Conservation (phyloP, 805 yeast species). For the Lachancea waltii region DNA sequence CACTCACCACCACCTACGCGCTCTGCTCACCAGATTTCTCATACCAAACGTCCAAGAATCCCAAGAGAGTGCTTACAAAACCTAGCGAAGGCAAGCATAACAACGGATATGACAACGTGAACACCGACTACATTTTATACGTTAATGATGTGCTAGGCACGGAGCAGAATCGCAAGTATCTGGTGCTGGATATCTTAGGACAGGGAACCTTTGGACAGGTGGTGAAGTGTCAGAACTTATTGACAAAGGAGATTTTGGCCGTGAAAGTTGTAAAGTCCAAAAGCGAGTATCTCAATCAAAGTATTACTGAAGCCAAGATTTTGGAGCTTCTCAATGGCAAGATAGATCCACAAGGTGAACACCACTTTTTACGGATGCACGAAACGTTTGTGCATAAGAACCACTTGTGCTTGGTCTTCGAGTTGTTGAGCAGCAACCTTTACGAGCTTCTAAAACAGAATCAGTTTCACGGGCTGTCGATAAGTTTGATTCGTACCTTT, state of each 20-base stretch:
- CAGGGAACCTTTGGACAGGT: constrained; percentile 99
- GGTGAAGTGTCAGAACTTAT: constrained; percentile 72
- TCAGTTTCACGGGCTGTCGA: constrained; percentile 83
- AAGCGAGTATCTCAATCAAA: constrained; percentile 86
- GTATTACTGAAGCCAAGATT: constrained; percentile 81
- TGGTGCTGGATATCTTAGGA: constrained; percentile 86
- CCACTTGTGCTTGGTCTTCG: constrained; percentile 90
- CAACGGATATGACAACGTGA: constrained; percentile 82
- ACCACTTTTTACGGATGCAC: constrained; percentile 67
- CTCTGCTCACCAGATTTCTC: constrained; percentile 81
- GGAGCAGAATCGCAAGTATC: constrained; percentile 61
- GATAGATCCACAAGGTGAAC: constrained; percentile 62
- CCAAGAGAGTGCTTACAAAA: constrained; percentile 85
- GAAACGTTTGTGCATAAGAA: constrained; percentile 90
- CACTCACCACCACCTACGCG: constrained; percentile 71
- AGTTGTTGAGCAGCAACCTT: constrained; percentile 76
- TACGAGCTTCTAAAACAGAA: constrained; percentile 90
- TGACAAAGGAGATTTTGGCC: constrained; percentile 83
- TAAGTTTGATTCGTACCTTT: constrained; percentile 70
- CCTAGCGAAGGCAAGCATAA: constrained; percentile 79
- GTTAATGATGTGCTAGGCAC: constrained; percentile 90
- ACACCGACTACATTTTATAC: constrained; percentile 83
- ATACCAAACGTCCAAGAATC: constrained; percentile 79
- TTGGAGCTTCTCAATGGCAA: constrained; percentile 72
- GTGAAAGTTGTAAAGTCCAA: constrained; percentile 90